phyloP scores from a whole-genome alignment of 2,329 filamentous ascomycete species.

The Penicillium sp. region DNA sequence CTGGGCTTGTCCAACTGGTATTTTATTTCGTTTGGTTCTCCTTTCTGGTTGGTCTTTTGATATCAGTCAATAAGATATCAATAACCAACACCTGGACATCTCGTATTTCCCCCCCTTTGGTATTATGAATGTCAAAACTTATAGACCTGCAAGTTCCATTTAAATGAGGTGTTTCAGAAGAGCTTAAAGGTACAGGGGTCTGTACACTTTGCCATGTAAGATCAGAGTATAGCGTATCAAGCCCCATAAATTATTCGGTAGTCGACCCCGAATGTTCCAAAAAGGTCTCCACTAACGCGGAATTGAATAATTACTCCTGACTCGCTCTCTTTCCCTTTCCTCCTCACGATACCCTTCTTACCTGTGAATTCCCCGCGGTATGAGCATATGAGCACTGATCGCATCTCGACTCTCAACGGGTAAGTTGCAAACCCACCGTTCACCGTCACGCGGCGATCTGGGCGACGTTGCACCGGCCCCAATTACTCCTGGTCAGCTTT shows the following conservation, averaged over 20 bases:
- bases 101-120: neutral
- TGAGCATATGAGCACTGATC: conserved; percentile 4
- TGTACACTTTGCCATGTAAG: conserved; percentile 4
- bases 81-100: neutral
- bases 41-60: neutral
- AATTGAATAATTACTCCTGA: conserved; percentile 13
- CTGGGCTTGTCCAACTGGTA: neutral
- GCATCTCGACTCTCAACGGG: conserved; percentile 12
- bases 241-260: conserved; percentile 14
- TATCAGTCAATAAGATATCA: neutral
- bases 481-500: conserved; percentile 10
- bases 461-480: conserved; percentile 12
- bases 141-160: neutral
- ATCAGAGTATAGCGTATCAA: neutral
- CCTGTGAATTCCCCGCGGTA: neutral
- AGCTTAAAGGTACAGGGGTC: conserved; percentile 5
- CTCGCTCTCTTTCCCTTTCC: conserved; percentile 1
- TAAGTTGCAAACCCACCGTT: conserved; percentile 14
- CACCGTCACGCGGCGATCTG: conserved; percentile 1
- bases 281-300: conserved; percentile 6
- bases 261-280: conserved; percentile 14
- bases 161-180: neutral
- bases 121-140: too few relatives aligned
- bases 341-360: neutral
- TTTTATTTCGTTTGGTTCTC: neutral